phyloP scores from a whole-genome alignment of 352 stramenopile genomes.

The Aphanomyces euteiches region DNA sequence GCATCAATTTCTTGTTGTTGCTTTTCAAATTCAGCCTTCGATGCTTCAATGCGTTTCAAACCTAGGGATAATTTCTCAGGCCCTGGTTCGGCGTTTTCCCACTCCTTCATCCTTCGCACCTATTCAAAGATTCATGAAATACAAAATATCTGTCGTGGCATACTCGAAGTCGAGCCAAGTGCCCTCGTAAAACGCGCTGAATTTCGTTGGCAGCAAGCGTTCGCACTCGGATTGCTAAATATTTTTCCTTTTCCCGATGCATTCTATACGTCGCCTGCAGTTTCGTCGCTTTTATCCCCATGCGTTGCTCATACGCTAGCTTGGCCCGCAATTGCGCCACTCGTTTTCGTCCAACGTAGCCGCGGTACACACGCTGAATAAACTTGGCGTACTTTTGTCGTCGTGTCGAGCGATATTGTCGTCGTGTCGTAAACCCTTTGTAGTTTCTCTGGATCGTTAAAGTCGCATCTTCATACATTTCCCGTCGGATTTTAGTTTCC shows the following conservation, averaged over 20 bases:
- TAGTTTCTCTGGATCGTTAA: conserved; percentile 61
- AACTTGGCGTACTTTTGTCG: conserved; percentile 45
- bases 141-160: not conserved
- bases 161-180: conserved; percentile 65
- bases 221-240: conserved; percentile 55
- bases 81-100: conserved; percentile 81
- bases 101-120: conserved; percentile 59
- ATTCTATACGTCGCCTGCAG: conserved; percentile 88
- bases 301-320: conserved; percentile 40
- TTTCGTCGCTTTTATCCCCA: conserved; percentile 64
- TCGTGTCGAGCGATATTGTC: conserved; percentile 43
- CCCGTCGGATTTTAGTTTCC: conserved; percentile 29
- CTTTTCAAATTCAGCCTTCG: conserved; percentile 88
- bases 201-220: conserved; percentile 84
- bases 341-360: conserved; percentile 48
- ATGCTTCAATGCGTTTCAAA: conserved; percentile 89
- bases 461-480: conserved; percentile 37
- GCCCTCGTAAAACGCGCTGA: conserved; percentile 86
- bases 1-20: conserved; percentile 91
- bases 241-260: conserved; percentile 67
- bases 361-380: conserved; percentile 72
- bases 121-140: conserved; percentile 14
- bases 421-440: conserved; percentile 59
- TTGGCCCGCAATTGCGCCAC: conserved; percentile 45
- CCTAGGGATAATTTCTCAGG: conserved; percentile 87